Evolutionary conservation across 2,329 filamentous ascomycete species (phyloP), one percentile per base, ranked within the genome.

Genomic region (Colletotrichum sp.): DNA sequence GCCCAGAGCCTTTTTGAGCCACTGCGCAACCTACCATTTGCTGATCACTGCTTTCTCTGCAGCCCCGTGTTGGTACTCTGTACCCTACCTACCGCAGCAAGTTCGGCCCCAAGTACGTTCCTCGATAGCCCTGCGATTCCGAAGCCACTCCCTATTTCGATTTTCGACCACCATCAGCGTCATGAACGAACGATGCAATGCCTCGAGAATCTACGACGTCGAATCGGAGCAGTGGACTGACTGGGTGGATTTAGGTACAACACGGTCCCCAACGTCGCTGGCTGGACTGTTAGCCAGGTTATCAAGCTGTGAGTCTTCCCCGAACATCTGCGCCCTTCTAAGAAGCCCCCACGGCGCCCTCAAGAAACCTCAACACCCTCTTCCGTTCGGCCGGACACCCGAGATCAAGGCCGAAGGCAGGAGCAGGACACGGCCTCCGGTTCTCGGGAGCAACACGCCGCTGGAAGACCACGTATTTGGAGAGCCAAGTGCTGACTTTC

Each of bases 91-190:
- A 71, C 76, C 72, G 67, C 57, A 93, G 91, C 86, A 87, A 89
- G 79, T 93, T 91, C 83, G 92, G 91, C 83, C 92, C 92, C 69
- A 93, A 92, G 92, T 94, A 91, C 86, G 84, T 83, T 77, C 44
- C 52, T 49, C 39, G 52, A 36, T 12, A 28, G 12, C 44, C 13
- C n/a, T 39, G 5, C 44, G 49, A 57, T 39, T 10, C 10, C 34
- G 28, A 63, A 34, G 18, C 30, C 15, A 8, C 6, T 7, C 5
- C 1, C 8, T 21, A 21, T 8, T 24, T 21, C 32, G 8, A 5
- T n/a, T 7, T 5, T 26, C 32, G 65, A 32, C 8, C 18, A n/a
- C n/a, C 21, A 2, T 2, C 8, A n/a, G n/a, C 13, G 3, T 16
- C 30, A 12, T 8, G 21, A 28, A 13, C 18, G 36, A 16, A 8